Conservation (phyloP, 2,329 filamentous ascomycete species). For the Graphiopsis chlorocephala region DNA sequence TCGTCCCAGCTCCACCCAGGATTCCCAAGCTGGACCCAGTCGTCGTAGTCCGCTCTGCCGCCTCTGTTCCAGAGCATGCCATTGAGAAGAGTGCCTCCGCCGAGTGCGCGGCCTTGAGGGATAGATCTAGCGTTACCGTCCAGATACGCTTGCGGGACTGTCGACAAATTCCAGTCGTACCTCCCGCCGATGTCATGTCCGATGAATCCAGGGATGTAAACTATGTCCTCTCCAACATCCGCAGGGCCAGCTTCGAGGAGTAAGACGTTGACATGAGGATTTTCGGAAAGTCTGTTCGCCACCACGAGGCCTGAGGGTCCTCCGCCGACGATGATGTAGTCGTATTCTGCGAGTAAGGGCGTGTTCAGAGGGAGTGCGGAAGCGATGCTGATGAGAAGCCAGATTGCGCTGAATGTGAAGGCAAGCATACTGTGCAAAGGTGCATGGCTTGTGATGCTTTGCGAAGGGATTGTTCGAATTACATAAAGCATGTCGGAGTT, state of each 20-base stretch:
- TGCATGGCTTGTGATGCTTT: constrained; percentile 10
- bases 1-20: constrained; percentile 57
- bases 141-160: constrained; percentile 26
- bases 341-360: constrained; percentile 28
- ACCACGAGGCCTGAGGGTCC: constrained; percentile 32
- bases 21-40: constrained; percentile 59
- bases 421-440: constrained; percentile 15
- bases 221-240: constrained; percentile 23
- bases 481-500: neutral
- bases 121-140: constrained; percentile 25
- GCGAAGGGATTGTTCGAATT: neutral
- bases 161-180: constrained; percentile 32
- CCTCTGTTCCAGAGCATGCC: constrained; percentile 40
- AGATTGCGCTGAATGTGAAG: constrained; percentile 9
- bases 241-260: constrained; percentile 33
- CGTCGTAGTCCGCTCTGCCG: constrained; percentile 51
- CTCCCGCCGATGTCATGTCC: constrained; percentile 27
- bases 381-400: constrained; percentile 15
- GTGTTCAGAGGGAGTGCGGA: constrained; percentile 29
- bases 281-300: constrained; percentile 32
- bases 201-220: constrained; percentile 30
- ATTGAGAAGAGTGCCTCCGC: constrained; percentile 36
- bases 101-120: constrained; percentile 32
- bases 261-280: constrained; percentile 30
- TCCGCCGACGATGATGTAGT: constrained; percentile 33